Base-by-base conservation (phyloP, 495 filamentous ascomycete species). In the Aspergillus coremiiformis region DNA sequence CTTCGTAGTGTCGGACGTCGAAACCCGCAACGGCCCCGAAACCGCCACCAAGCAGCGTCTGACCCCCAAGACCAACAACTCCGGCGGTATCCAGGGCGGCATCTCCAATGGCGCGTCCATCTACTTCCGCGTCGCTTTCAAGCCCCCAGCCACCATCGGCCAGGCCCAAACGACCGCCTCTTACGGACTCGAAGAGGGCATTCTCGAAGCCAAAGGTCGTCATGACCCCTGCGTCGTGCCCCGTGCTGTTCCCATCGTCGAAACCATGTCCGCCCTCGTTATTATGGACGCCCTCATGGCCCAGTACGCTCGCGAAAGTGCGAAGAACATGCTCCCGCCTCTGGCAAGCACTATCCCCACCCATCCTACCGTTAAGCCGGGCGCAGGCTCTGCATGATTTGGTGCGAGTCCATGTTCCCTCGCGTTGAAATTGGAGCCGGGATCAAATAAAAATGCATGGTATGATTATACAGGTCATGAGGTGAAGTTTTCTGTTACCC, bases 151-250 rank as follows among this genome's bases (percentile, higher is more conserved):
- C 8, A 98, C 93, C 8, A 98, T 98, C 64, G 89, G 90, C 29
- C 87, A 92, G 72, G 88, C 88, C 21, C 93, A 98, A 72, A 72
- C 73, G 19, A 98, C 94, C 4, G 84, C 87, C 11, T 83, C 82
- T 1, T 97, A 95, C 68, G 83, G 81, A 49, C 80, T 83, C 6
- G 73, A 76, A 14, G 82, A 86, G 51, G 93, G 93, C 39, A 65
- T 86, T 10, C 73, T 97, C 10, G 91, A 90, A 51, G 93, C 93
- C 35, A 98, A 97, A 78, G 93, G 93, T 7, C 78, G 93, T 44
- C 93, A 98, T 66, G 93, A 98, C 64, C 93, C 93, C 15, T 96
- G 91, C 64, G 93, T 97, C 7, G 89, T 95, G 1, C 93, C 93
- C 14, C 79, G 93, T 39, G 93, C 93, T 11, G 85, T 98, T 30